Percentiles rank a stretch among this genome's conserved stretches.
phyloP scores from a whole-genome alignment of 2,329 filamentous ascomycete species.

The Alternaria incomplexa region DNA sequence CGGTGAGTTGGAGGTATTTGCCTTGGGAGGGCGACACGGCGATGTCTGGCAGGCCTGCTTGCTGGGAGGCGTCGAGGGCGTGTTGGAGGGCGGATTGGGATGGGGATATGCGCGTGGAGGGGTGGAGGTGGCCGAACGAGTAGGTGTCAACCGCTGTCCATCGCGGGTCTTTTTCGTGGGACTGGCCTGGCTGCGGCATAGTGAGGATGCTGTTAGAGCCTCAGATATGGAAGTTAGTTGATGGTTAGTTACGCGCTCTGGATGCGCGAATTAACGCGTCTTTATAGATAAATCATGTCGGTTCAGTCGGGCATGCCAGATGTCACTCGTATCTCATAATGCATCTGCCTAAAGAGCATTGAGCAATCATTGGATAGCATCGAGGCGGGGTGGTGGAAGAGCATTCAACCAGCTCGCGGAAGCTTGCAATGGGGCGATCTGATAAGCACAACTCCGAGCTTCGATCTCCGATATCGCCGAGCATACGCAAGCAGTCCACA shows the following conservation, averaged over 20 bases:
- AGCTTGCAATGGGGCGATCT: neutral
- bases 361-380: neutral
- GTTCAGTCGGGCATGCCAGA: neutral
- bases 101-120: slow-evolving; percentile 26
- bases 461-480: slow-evolving; percentile 18
- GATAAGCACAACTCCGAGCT: slow-evolving; percentile 8
- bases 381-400: slow-evolving; percentile 1
- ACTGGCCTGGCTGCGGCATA: slow-evolving; percentile 11
- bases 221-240: neutral
- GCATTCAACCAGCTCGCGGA: slow-evolving; percentile 1
- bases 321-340: neutral
- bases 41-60: slow-evolving; percentile 42
- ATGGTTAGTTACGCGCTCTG: neutral
- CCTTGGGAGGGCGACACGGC: slow-evolving; percentile 43
- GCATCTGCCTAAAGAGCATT: neutral
- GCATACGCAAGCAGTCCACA: neutral
- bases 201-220: neutral
- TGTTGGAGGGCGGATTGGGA: slow-evolving; percentile 34
- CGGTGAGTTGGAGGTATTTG: slow-evolving; percentile 44
- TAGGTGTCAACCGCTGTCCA: slow-evolving; percentile 52
- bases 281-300: slow-evolving; percentile 5
- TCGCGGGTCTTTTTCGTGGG: slow-evolving; percentile 39
- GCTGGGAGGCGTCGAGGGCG: slow-evolving; percentile 26
- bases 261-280: neutral
- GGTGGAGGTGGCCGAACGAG: slow-evolving; percentile 43